Conservation (phyloP, 192 early-diverging fungal genomes). For the Coemansia javaensis region DNA sequence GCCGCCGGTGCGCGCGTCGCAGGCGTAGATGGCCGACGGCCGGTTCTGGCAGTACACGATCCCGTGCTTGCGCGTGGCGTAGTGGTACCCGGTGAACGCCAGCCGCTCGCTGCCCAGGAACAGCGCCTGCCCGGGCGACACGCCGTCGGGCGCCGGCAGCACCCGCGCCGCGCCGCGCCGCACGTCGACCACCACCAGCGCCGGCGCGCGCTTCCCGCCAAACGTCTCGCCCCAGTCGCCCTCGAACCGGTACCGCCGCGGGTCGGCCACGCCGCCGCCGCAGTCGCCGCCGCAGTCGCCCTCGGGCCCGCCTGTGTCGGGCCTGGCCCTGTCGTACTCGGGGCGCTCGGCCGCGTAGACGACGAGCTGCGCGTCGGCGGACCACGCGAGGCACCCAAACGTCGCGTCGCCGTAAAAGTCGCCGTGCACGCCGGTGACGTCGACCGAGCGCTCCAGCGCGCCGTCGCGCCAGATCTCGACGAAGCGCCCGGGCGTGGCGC, state of each 20-base stretch:
- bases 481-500: constrained; percentile 24
- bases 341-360: constrained; percentile 68
- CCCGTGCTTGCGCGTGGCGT: constrained; percentile 55
- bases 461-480: constrained; percentile 61
- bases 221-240: constrained; percentile 73
- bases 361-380: constrained; percentile 50
- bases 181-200: constrained; percentile 55
- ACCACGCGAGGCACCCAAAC: constrained; percentile 65
- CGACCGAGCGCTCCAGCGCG: constrained; percentile 52
- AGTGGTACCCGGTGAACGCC: constrained; percentile 64
- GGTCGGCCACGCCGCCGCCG: constrained; percentile 30
- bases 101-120: constrained; percentile 44
- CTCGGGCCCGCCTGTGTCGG: constrained; percentile 4
- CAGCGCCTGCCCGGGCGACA: constrained; percentile 50
- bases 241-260: constrained; percentile 48
- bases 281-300: constrained; percentile 36
- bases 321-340: constrained; percentile 34
- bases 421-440: constrained; percentile 64
- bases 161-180: constrained; percentile 24
- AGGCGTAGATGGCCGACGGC: constrained; percentile 53
- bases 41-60: constrained; percentile 68
- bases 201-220: constrained; percentile 54
- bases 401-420: constrained; percentile 66
- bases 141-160: constrained; percentile 4
- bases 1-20: constrained; percentile 26